Percentiles rank a stretch among this genome's conserved stretches.
phyloP scores from a whole-genome alignment of 768 basidiomycete species.

The Aureoboletus auriporus region DNA sequence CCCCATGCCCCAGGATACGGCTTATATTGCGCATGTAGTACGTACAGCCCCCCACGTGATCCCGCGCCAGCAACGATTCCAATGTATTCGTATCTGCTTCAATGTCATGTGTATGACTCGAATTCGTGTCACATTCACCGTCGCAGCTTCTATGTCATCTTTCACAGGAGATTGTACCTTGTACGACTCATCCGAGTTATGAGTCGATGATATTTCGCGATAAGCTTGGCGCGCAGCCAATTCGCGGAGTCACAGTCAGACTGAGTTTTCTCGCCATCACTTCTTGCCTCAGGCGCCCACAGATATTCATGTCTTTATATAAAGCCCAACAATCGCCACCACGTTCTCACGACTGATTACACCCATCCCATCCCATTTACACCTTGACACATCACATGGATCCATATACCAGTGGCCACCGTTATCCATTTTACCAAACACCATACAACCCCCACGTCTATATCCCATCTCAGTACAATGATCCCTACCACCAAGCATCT shows the following conservation, averaged over 20 bases:
- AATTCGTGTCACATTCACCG: not conserved
- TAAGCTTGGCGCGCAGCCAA: not conserved
- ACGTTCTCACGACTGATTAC: not conserved
- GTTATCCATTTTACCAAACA: slow-evolving; percentile 21
- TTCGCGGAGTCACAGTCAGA: slow-evolving; percentile 4
- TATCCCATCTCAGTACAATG: slow-evolving; percentile 19
- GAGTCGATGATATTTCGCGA: not conserved
- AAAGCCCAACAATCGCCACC: slow-evolving; percentile 1
- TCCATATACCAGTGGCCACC: slow-evolving; percentile 15
- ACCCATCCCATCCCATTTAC: not conserved
- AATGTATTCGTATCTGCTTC: not conserved
- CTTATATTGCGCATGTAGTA: too few species aligned
- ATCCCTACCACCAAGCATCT: slow-evolving; percentile 7
- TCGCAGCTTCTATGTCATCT: not conserved
- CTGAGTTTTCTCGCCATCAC: slow-evolving; percentile 2
- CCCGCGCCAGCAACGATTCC: not conserved
- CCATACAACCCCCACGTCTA: slow-evolving; percentile 30
- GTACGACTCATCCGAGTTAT: not conserved
- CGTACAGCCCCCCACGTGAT: not conserved
- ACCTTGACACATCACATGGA: slow-evolving; percentile 15
- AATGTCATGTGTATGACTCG: not conserved
- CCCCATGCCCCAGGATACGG: too few species aligned
- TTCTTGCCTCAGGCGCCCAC: slow-evolving; percentile 6
- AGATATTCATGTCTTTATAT: slow-evolving; percentile 1
- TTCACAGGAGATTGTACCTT: not conserved